Evolutionary conservation across 805 yeast species (phyloP), one percentile per base, ranked within the genome.

Genomic region (Suhomyces faveliae): DNA sequence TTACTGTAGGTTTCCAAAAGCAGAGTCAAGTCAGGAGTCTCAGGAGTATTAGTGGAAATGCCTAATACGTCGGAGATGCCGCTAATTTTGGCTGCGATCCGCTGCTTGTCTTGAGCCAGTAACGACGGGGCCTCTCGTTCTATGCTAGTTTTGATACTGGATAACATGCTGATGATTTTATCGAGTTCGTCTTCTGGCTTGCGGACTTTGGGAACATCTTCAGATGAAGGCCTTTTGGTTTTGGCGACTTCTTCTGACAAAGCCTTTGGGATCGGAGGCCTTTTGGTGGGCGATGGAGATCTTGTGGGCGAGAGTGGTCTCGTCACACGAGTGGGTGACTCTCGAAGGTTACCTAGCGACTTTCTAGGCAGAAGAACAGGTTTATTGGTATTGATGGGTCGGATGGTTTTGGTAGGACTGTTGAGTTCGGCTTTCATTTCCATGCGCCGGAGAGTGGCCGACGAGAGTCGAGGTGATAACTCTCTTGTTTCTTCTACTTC

Each of bases 1-100:
- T 70, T 64, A 53, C 77, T 76, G 51, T 74, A 76, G 22, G 51
- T 62, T 35, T 69, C 69, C 35, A 77, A 55, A 6, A 74, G 27
- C 30, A 62, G 19, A 15, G 37, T 33, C 21, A 33, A 15, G 37
- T 33, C 37, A 33, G 21, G 30, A 11, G 11, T 33, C n/a, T 17
- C 19, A n/a, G 20, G 19, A 7, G 35, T 30, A 13, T 30, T 15
- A 10, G 35, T 30, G 35, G 29, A 4, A 12, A 25, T 24, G 13
- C n/a, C 15, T 21, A 19, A 2, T 8, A 22, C 20, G 7, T 13
- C 29, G 8, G 27, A 4, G 12, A 39, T 12, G 17, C 11, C 19
- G 7, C 12, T 8, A 6, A 13, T 22, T 10, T n/a, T 22, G n/a
- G 27, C 29, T 30, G 21, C 37, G 3, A 33, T 33, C 5, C 37